phyloP scores from a whole-genome alignment of 1,284 basidiomycete species.

The Coriolopsis trogii region DNA sequence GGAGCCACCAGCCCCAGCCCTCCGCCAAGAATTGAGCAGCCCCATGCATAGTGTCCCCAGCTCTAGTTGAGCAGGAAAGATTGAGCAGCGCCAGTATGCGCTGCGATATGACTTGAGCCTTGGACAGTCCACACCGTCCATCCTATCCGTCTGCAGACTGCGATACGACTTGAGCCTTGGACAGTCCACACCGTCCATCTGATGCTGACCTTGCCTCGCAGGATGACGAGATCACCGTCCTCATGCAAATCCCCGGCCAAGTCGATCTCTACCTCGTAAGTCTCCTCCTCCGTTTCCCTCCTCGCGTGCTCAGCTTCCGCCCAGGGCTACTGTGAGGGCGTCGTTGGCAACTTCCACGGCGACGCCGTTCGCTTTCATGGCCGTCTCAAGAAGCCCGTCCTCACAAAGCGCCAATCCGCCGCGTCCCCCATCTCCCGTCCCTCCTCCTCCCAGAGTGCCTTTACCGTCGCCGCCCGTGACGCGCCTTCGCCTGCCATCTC shows the following conservation, averaged over 20 bases:
- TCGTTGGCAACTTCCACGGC: slow-evolving; percentile 82
- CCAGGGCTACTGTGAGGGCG: slow-evolving; percentile 78
- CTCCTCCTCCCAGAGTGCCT: slow-evolving; percentile 27
- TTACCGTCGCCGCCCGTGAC: slow-evolving; percentile 25
- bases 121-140: not conserved
- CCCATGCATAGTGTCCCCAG: no score
- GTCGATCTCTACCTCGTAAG: slow-evolving; percentile 65
- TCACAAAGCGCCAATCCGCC: slow-evolving; percentile 60
- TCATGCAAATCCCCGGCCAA: slow-evolving; percentile 70
- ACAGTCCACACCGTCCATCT: not conserved
- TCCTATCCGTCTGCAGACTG: not conserved
- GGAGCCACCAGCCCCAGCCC: no score
- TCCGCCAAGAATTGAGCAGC: no score
- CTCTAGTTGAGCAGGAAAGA: no score
- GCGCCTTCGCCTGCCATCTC: slow-evolving; percentile 7
- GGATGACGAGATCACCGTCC: slow-evolving; percentile 81
- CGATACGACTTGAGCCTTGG: not conserved
- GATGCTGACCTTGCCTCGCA: slow-evolving; percentile 30
- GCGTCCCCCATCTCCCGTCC: slow-evolving; percentile 32
- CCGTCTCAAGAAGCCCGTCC: slow-evolving; percentile 80
- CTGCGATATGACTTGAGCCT: not conserved
- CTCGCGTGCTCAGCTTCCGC: not conserved
- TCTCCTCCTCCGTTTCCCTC: slow-evolving; percentile 19
- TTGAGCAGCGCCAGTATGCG: no score
- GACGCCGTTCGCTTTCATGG: slow-evolving; percentile 72